A percentile compares a stretch with the other conserved stretches of the same genome.
Evolutionary conservation across 1,284 basidiomycete species (phyloP).

Genomic region (Tilletia walkeri): DNA sequence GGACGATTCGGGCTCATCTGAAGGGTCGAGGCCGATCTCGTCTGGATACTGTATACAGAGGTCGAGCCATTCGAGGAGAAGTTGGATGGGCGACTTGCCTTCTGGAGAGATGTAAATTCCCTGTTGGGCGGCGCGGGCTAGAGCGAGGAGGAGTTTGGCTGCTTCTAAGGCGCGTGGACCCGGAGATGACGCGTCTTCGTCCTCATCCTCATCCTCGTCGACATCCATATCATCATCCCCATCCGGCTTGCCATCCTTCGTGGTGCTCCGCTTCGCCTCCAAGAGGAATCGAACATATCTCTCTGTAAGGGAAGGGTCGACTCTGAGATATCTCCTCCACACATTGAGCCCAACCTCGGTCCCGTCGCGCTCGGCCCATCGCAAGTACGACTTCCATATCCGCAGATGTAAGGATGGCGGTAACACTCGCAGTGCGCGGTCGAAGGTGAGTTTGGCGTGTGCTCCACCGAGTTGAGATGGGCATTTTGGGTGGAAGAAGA

Average conservation of each 20-base stretch:
- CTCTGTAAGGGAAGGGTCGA: constrained; percentile 56
- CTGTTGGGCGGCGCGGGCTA: constrained; percentile 77
- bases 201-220: constrained; percentile 29
- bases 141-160: constrained; percentile 79
- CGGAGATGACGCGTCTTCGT: constrained; percentile 20
- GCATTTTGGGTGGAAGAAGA: constrained; percentile 86
- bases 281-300: constrained; percentile 49
- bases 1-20: constrained; percentile 57
- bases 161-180: constrained; percentile 77
- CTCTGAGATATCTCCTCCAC: constrained; percentile 82
- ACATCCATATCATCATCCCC: constrained; percentile 30
- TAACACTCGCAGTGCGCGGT: constrained; percentile 88
- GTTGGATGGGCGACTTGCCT: constrained; percentile 91
- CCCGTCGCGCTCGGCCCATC: constrained; percentile 78
- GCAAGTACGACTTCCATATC: constrained; percentile 90
- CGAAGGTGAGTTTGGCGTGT: constrained; percentile 89
- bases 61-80: constrained; percentile 88
- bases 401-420: constrained; percentile 90
- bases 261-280: background rate
- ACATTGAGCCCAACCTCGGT: constrained; percentile 64
- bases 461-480: constrained; percentile 79
- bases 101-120: constrained; percentile 85
- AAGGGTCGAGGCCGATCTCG: constrained; percentile 84
- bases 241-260: constrained; percentile 23
- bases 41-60: constrained; percentile 87